Base-by-base conservation (phyloP, 2,329 filamentous ascomycete species). In the Hymenoscyphus linearis region DNA sequence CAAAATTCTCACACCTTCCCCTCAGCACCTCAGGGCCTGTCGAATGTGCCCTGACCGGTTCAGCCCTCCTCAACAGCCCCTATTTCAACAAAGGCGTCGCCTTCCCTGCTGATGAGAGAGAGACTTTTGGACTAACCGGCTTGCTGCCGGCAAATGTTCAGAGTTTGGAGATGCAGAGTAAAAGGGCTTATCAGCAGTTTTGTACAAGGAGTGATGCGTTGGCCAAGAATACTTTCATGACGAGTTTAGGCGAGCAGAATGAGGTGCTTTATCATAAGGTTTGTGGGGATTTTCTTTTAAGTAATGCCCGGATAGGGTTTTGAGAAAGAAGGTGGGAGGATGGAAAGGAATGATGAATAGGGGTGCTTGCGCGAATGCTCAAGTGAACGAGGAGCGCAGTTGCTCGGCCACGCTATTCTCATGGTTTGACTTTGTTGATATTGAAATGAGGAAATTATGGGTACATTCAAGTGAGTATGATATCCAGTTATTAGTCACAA, bases 191-290 rank as follows among this genome's bases (percentile, higher is more conserved):
- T 72, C 76, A 91, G 67, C 92, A 96, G 72, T 96, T 93, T 75
- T 77, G 76, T 22, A 83, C 79, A 2, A 80, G 83, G 2, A 72
- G 75, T 0, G 83, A 87, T 71, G 82, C 88, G 65, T 75, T 96
- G 40, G 87, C 87, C 44, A 96, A 95, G 77, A 96, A 96, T 69
- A 93, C 90, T 0, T 96, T 96, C 71, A 82, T 96, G 79, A 90
- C 89, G 0, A 91, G 88, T 56, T 79, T 96, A 77, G 92, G 91
- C 70, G 86, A 91, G 68, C 92, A 96, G 74, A 96, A 95, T 74
- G 83, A 89, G 64, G 89, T 96, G 0, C 75, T 96, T 1, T 96
- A 90, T 73, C 96, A 87, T 74, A 86, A 80, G 72, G 88, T 89
- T 67, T 65, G 76, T 65, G n/a, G 6, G 9, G 4, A 22, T 18